Evolutionary conservation across 192 early-diverging fungal genomes (phyloP).

Genomic region (Coemansia sp.): DNA sequence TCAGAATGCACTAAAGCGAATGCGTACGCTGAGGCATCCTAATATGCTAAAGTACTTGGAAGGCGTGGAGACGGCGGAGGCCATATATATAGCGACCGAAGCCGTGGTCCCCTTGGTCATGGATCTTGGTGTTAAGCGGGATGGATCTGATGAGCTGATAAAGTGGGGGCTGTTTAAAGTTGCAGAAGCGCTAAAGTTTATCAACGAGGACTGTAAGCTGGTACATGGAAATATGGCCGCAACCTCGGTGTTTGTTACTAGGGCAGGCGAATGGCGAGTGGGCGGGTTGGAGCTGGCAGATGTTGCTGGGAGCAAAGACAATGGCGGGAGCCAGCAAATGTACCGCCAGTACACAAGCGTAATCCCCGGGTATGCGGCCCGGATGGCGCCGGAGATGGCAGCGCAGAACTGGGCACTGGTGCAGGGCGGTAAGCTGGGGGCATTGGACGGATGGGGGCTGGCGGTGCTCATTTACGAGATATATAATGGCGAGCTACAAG

Average conservation of each 20-base stretch:
- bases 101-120: slow-evolving; percentile 68
- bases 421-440: slow-evolving; percentile 25
- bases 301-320: slow-evolving; percentile 58
- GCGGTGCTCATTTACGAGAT: slow-evolving; percentile 80
- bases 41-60: slow-evolving; percentile 81
- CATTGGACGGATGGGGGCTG: slow-evolving; percentile 80
- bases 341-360: slow-evolving; percentile 27
- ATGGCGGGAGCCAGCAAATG: slow-evolving; percentile 8
- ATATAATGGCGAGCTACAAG: slow-evolving; percentile 65
- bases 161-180: slow-evolving; percentile 89
- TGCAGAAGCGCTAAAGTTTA: slow-evolving; percentile 80
- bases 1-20: slow-evolving; percentile 80
- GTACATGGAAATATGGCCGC: slow-evolving; percentile 84
- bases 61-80: slow-evolving; percentile 63
- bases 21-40: slow-evolving; percentile 89
- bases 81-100: slow-evolving; percentile 90
- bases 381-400: slow-evolving; percentile 41
- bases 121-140: slow-evolving; percentile 4
- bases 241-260: slow-evolving; percentile 79
- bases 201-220: slow-evolving; percentile 80
- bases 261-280: slow-evolving; percentile 93
- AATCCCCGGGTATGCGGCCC: slow-evolving; percentile 36
- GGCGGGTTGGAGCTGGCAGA: slow-evolving; percentile 83
- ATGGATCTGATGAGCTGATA: slow-evolving; percentile 61
- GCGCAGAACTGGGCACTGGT: slow-evolving; percentile 28